Evolutionary conservation across 129 eudicot species (phyloP).

Genomic region (Apium graveolens): DNA sequence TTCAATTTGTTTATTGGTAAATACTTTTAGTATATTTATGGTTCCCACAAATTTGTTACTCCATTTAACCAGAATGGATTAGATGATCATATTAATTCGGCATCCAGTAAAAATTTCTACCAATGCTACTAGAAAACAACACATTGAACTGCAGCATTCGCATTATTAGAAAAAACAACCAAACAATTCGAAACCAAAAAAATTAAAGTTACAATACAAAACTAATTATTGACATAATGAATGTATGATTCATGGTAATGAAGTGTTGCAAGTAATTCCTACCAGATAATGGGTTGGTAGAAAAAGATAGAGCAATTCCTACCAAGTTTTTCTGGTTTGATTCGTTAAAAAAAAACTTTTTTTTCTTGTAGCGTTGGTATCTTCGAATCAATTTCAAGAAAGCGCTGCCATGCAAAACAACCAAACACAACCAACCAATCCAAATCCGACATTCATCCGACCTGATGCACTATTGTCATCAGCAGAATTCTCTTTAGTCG

Average conservation of each 20-base stretch:
- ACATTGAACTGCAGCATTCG: background rate
- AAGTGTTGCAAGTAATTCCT: no score
- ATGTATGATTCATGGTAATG: background rate
- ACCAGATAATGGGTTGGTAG: no score
- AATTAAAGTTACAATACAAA: background rate
- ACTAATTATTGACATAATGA: slow-evolving; percentile 1
- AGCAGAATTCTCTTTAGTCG: background rate
- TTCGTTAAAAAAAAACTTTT: no score
- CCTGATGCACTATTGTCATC: slow-evolving; percentile 13
- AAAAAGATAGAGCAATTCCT: no score
- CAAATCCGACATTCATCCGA: slow-evolving; percentile 21
- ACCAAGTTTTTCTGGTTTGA: no score
- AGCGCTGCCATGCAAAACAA: slow-evolving; percentile 33
- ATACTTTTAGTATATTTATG: no score
- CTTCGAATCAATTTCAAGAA: background rate
- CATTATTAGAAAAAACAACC: background rate
- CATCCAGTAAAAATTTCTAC: no score
- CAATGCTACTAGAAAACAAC: background rate
- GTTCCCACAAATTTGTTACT: no score
- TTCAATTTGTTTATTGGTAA: no score
- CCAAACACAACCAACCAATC: slow-evolving; percentile 24
- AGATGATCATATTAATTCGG: background rate
- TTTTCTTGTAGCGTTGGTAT: no score
- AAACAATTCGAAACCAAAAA: background rate
- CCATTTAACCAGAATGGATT: background rate